These are phyloP conservation scores for Ascochyta rabiei DNA, from an alignment of 2,329 filamentous ascomycete species.

Conservation along the genomic window DNA sequence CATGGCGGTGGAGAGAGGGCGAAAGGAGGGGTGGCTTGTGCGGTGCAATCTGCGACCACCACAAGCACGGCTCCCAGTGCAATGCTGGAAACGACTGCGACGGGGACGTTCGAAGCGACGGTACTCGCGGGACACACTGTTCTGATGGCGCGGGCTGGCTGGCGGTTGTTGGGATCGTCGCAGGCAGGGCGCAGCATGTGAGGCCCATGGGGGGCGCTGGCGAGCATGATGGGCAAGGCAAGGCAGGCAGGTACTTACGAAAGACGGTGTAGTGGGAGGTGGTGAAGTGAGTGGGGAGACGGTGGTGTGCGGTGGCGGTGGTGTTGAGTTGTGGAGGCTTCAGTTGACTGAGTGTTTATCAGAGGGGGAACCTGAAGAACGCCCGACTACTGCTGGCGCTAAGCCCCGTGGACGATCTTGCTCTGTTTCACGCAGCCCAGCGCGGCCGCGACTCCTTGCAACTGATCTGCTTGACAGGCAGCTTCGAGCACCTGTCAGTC, in stretches of 20 bases:
- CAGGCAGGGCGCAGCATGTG: slow-evolving; percentile 37
- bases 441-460: slow-evolving; percentile 23
- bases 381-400: slow-evolving; percentile 11
- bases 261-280: slow-evolving; percentile 22
- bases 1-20: slow-evolving; percentile 27
- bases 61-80: slow-evolving; percentile 15
- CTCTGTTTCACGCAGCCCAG: slow-evolving; percentile 34
- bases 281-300: slow-evolving; percentile 17
- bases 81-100: slow-evolving; percentile 18
- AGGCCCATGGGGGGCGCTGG: slow-evolving; percentile 28
- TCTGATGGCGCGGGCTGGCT: slow-evolving; percentile 29
- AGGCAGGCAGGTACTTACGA: slow-evolving; percentile 41
- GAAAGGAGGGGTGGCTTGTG: slow-evolving; percentile 39
- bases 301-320: slow-evolving; percentile 21
- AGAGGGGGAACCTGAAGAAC: slow-evolving; percentile 27
- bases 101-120: slow-evolving; percentile 12
- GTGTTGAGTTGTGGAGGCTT: slow-evolving; percentile 28
- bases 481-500: slow-evolving; percentile 11
- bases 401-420: slow-evolving; percentile 25
- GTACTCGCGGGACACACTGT: slow-evolving; percentile 17
- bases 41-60: slow-evolving; percentile 28
- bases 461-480: slow-evolving; percentile 17
- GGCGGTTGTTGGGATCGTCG: slow-evolving; percentile 24
- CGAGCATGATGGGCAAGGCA: slow-evolving; percentile 31
- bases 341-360: slow-evolving; percentile 33